These are phyloP conservation scores for Micromonas pusilla DNA, from an alignment of 139 green algal species.

Conservation along the genomic window DNA sequence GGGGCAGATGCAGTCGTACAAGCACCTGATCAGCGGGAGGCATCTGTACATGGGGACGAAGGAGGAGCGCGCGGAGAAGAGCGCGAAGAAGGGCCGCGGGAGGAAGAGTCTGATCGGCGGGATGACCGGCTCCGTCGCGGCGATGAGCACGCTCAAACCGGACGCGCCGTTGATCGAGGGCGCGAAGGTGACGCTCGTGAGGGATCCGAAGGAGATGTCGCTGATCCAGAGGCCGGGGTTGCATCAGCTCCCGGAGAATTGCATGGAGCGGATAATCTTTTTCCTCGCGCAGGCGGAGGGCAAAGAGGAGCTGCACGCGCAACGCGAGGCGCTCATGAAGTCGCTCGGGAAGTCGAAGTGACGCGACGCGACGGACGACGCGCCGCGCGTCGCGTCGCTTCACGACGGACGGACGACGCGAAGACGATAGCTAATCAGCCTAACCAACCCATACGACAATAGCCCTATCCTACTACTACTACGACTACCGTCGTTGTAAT, in stretches of 20 bases:
- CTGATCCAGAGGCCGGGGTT: neutral
- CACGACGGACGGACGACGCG: neutral
- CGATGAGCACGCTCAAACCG: neutral
- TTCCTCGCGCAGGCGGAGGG: neutral
- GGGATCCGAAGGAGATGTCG: slow-evolving; percentile 5
- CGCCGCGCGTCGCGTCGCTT: neutral
- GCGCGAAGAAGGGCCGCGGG: neutral
- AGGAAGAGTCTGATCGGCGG: neutral
- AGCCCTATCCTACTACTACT: too few species aligned
- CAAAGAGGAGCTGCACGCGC: neutral
- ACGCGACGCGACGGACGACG: neutral
- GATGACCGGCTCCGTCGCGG: neutral
- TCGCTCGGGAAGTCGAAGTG: slow-evolving; percentile 6
- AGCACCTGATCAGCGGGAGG: neutral
- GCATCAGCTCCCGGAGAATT: slow-evolving; percentile 3
- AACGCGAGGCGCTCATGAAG: slow-evolving; percentile 12
- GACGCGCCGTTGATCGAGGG: neutral
- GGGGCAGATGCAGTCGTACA: neutral
- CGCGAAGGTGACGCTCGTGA: neutral
- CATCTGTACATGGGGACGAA: neutral
- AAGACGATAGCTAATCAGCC: neutral
- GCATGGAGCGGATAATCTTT: slow-evolving; percentile 4
- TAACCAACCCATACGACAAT: neutral
- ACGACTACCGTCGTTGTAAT: too few species aligned
- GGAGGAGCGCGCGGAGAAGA: neutral